phyloP scores from a whole-genome alignment of 495 filamentous ascomycete species.

The Neurospora hispaniola region DNA sequence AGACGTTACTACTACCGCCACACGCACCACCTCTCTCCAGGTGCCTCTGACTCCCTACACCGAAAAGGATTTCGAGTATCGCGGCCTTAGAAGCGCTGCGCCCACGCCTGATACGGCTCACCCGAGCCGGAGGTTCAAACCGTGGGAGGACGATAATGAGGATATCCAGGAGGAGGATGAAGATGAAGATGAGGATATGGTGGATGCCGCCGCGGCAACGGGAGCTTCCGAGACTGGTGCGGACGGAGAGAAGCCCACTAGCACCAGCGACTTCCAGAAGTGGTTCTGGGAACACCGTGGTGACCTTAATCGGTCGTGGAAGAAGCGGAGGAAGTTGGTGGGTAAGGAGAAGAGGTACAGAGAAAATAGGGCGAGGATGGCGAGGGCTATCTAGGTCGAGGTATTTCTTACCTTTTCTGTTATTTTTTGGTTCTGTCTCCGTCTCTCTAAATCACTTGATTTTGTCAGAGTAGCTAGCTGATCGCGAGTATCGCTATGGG shows the following conservation, averaged over 20 bases:
- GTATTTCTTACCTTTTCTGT: not conserved
- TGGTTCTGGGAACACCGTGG: constrained; percentile 91
- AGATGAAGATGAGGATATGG: constrained; percentile 18
- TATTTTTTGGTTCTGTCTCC: not conserved
- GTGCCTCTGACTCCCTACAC: constrained; percentile 73
- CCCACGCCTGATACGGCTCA: constrained; percentile 93
- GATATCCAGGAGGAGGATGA: constrained; percentile 29
- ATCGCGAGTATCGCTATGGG: not conserved
- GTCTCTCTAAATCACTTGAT: not conserved
- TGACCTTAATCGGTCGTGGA: constrained; percentile 86
- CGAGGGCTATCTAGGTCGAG: constrained; percentile 26
- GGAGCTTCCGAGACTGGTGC: constrained; percentile 13
- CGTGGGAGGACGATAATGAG: constrained; percentile 34
- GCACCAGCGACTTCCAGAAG: constrained; percentile 62
- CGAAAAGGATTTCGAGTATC: constrained; percentile 60
- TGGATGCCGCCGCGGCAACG: constrained; percentile 19
- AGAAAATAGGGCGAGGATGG: constrained; percentile 60
- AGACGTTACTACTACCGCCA: constrained; percentile 12
- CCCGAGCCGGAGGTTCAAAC: constrained; percentile 44
- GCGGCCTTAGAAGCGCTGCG: constrained; percentile 70
- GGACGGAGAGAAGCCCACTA: constrained; percentile 2
- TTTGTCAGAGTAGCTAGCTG: not conserved
- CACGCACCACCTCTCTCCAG: constrained; percentile 10
- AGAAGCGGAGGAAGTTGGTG: constrained; percentile 66
- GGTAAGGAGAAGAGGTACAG: constrained; percentile 80